Percentiles rank a stretch among this genome's conserved stretches.
Evolutionary conservation across 1,284 basidiomycete species (phyloP).

Genomic region (Marasmius oreades): DNA sequence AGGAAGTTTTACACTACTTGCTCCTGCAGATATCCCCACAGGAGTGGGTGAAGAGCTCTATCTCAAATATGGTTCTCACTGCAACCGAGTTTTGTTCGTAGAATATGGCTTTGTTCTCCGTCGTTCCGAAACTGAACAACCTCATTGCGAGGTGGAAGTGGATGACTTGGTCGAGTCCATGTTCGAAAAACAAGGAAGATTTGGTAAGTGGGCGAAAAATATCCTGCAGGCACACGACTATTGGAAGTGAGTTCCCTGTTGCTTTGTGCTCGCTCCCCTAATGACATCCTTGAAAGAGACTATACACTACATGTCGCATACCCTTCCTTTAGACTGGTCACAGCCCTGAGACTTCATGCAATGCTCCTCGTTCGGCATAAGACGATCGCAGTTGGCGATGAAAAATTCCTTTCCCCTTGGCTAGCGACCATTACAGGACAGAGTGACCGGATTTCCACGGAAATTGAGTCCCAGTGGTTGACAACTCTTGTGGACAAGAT

Average conservation of each 20-base stretch:
- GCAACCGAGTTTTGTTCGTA: conserved; percentile 69
- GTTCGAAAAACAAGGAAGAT: conserved; percentile 35
- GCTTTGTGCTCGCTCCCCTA: neutral
- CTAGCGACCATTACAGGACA: conserved; percentile 49
- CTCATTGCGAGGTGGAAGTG: conserved; percentile 57
- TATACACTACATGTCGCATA: conserved; percentile 71
- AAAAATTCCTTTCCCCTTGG: conserved; percentile 46
- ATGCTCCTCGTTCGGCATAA: conserved; percentile 23
- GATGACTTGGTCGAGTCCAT: conserved; percentile 51
- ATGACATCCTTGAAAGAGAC: conserved; percentile 42
- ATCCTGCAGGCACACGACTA: conserved; percentile 60
- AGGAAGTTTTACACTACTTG: conserved; percentile 48
- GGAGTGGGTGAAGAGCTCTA: conserved; percentile 59
- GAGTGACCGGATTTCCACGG: conserved; percentile 32
- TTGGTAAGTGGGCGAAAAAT: conserved; percentile 43
- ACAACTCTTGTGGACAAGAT: conserved; percentile 27
- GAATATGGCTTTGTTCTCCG: conserved; percentile 79
- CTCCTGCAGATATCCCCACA: conserved; percentile 41
- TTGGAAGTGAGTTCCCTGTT: conserved; percentile 57
- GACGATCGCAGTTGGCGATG: conserved; percentile 21
- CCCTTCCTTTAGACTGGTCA: conserved; percentile 74
- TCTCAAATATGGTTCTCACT: conserved; percentile 74
- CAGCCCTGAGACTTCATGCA: conserved; percentile 65
- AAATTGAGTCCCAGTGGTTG: conserved; percentile 39
- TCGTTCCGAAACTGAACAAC: conserved; percentile 21